Conservation (phyloP, 441 rosid species). For the Populus hybrid region DNA sequence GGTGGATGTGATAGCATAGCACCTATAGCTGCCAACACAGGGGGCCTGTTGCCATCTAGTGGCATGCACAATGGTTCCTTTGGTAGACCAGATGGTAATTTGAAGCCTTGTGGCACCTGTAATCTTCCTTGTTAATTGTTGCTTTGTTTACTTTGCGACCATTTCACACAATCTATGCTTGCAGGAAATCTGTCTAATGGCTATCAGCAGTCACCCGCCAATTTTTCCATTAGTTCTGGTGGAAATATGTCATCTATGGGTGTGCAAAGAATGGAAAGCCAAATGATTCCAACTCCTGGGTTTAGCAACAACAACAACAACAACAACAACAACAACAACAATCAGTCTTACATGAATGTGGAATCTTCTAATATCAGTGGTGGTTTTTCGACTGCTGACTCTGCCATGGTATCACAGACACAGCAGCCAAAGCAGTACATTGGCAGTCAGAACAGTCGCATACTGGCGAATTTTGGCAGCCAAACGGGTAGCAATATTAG, state of each 20-base stretch:
- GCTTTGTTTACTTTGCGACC: not conserved
- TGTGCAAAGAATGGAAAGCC: conserved; percentile 65
- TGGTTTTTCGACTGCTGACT: conserved; percentile 69
- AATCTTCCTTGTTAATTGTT: conserved; percentile 6
- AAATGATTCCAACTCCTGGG: conserved; percentile 99
- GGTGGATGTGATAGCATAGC: conserved; percentile 52
- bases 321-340: too few relatives aligned
- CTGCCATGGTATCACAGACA: conserved; percentile 62
- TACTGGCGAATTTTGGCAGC: conserved; percentile 76
- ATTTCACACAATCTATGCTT: conserved; percentile 18
- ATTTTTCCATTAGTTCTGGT: conserved; percentile 69
- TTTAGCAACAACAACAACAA: conserved; percentile 43
- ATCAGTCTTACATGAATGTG: conserved; percentile 59
- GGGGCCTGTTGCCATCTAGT: conserved; percentile 53
- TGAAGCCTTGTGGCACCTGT: not conserved
- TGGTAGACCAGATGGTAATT: conserved; percentile 46
- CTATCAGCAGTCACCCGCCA: conserved; percentile 74
- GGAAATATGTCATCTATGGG: conserved; percentile 75
- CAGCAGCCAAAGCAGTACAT: conserved; percentile 74
- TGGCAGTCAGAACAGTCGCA: conserved; percentile 75
- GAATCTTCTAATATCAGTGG: conserved; percentile 63
- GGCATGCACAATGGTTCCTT: conserved; percentile 56
- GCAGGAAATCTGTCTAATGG: conserved; percentile 80
- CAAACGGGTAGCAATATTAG: conserved; percentile 77
- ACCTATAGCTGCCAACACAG: conserved; percentile 50